These are phyloP conservation scores for Hypomyces perniciosus DNA, from an alignment of 2,329 filamentous ascomycete species.

Conservation along the genomic window DNA sequence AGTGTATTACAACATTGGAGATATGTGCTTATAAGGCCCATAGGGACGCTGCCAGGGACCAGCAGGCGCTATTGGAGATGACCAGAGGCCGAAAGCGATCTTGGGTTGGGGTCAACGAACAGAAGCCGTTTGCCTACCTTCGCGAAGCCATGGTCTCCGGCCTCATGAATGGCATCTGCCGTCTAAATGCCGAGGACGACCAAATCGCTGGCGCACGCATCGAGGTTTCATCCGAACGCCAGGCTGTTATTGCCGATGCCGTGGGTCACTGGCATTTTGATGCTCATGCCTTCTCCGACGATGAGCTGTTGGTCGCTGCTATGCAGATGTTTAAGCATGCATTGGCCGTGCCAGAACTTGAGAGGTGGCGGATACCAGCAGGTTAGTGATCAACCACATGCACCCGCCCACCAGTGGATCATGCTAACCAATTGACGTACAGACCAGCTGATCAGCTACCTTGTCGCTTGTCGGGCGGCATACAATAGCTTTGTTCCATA, in stretches of 20 bases:
- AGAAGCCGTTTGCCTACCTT: conserved; percentile 82
- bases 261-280: conserved; percentile 82
- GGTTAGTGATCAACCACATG: conserved; percentile 46
- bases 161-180: conserved; percentile 85
- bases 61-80: conserved; percentile 64
- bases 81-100: conserved; percentile 77
- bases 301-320: conserved; percentile 83
- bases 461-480: conserved; percentile 83
- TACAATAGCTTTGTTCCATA: conserved; percentile 97
- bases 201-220: conserved; percentile 60
- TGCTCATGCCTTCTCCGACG: conserved; percentile 82
- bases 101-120: conserved; percentile 82
- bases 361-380: conserved; percentile 71
- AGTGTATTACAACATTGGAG: conserved; percentile 68
- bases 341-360: conserved; percentile 71
- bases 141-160: conserved; percentile 90
- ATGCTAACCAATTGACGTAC: conserved; percentile 34
- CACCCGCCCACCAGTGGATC: conserved; percentile 7
- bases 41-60: conserved; percentile 68
- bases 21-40: conserved; percentile 80
- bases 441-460: conserved; percentile 79
- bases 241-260: conserved; percentile 58
- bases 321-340: conserved; percentile 87
- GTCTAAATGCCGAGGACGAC: conserved; percentile 57
- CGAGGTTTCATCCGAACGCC: conserved; percentile 59